phyloP scores from a whole-genome alignment of 2,329 filamentous ascomycete species.

The Metarhizium brunneum region DNA sequence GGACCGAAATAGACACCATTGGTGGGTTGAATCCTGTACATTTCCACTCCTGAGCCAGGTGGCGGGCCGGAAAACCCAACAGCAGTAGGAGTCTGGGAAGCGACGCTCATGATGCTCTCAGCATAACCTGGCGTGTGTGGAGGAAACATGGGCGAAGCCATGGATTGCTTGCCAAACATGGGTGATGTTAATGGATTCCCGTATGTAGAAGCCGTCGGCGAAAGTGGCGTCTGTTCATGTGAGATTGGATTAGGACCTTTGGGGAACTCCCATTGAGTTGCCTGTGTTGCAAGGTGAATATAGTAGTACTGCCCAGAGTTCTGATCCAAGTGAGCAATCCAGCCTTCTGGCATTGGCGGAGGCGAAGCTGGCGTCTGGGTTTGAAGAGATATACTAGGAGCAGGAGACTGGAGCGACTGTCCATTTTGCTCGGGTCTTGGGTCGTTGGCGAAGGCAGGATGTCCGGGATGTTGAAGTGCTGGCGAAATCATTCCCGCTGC shows the following conservation, averaged over 20 bases:
- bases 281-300: conserved; percentile 89
- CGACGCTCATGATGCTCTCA: conserved; percentile 76
- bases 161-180: conserved; percentile 42
- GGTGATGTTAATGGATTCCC: conserved; percentile 66
- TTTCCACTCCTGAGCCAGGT: conserved; percentile 77
- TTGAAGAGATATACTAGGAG: conserved; percentile 29
- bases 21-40: conserved; percentile 87
- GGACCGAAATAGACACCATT: conserved; percentile 98
- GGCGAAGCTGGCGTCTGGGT: conserved; percentile 65
- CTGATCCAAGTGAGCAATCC: conserved; percentile 94
- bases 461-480: conserved; percentile 51
- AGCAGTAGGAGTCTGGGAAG: conserved; percentile 62
- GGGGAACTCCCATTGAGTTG: conserved; percentile 98
- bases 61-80: conserved; percentile 86
- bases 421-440: conserved; percentile 45
- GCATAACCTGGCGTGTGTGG: conserved; percentile 78
- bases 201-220: conserved; percentile 69
- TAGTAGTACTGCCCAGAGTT: conserved; percentile 98
- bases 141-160: conserved; percentile 75
- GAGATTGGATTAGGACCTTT: conserved; percentile 88
- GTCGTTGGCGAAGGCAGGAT: conserved; percentile 90
- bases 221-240: conserved; percentile 72
- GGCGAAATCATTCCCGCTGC: conserved; percentile 32
- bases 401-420: conserved; percentile 33
- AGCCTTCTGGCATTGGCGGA: conserved; percentile 89